A percentile compares a stretch with the other conserved stretches of the same genome.
Conservation (phyloP, 2,329 filamentous ascomycete genomes). For the Fusarium sp. region DNA sequence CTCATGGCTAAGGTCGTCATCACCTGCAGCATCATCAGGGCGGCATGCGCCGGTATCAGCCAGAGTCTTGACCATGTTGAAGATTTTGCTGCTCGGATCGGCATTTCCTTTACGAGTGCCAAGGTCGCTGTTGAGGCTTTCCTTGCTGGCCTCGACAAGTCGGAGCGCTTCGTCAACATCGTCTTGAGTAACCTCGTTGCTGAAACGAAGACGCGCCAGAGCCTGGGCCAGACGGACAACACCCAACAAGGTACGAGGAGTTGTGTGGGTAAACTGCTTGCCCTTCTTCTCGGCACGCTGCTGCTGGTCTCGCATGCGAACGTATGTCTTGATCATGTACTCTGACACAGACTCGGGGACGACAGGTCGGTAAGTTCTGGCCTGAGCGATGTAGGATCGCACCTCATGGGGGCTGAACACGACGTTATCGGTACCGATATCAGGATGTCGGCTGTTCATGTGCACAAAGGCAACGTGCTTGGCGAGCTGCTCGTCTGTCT, state of each 20-base stretch:
- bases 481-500: constrained; percentile 92
- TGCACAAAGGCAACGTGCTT: constrained; percentile 97
- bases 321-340: constrained; percentile 97
- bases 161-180: constrained; percentile 97
- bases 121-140: constrained; percentile 83
- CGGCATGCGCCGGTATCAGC: constrained; percentile 89
- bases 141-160: constrained; percentile 93
- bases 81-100: constrained; percentile 91
- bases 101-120: constrained; percentile 74
- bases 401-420: constrained; percentile 95
- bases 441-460: constrained; percentile 95
- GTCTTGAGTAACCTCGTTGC: constrained; percentile 85
- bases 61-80: constrained; percentile 91
- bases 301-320: constrained; percentile 92
- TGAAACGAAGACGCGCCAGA: constrained; percentile 91
- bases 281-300: constrained; percentile 92
- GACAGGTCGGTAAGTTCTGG: constrained; percentile 87
- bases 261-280: constrained; percentile 94
- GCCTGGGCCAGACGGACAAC: constrained; percentile 95
- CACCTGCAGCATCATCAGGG: constrained; percentile 75
- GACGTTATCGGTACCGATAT: constrained; percentile 72
- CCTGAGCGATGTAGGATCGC: constrained; percentile 94
- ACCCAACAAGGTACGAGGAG: constrained; percentile 92
- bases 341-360: constrained; percentile 90
- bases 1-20: constrained; percentile 72